Percentiles rank a stretch among this genome's conserved stretches.
Evolutionary conservation across 306 rosid genomes (phyloP).

Genomic region (Rosa lucieae): DNA sequence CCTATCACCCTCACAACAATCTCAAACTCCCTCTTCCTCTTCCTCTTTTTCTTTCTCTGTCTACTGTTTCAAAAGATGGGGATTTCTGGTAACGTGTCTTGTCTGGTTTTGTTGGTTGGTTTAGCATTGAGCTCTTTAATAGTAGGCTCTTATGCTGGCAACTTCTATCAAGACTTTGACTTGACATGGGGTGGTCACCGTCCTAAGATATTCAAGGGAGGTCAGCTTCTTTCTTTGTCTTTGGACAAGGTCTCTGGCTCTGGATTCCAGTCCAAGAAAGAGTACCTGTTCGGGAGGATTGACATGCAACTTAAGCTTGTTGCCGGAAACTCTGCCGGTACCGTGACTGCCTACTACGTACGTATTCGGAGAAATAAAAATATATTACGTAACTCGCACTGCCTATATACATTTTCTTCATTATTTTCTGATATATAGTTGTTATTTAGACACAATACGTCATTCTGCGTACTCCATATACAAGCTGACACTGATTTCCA

Average conservation of each 20-base stretch:
- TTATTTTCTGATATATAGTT: not conserved
- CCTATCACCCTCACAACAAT: conserved; percentile 33
- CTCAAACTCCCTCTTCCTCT: conserved; percentile 1
- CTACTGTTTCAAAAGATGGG: conserved; percentile 33
- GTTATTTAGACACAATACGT: too few species aligned
- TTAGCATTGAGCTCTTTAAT: conserved; percentile 37
- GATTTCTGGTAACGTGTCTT: conserved; percentile 12
- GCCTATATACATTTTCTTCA: not conserved
- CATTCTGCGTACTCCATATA: not conserved
- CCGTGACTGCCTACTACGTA: conserved; percentile 87
- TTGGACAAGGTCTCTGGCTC: conserved; percentile 77
- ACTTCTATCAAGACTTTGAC: conserved; percentile 66
- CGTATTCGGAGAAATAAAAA: not conserved
- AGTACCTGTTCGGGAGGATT: conserved; percentile 65
- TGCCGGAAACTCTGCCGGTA: conserved; percentile 86
- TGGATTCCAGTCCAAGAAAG: conserved; percentile 74
- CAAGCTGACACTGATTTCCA: too few species aligned
- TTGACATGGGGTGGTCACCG: conserved; percentile 73
- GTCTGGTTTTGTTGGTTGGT: conserved; percentile 23
- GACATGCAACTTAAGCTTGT: conserved; percentile 95
- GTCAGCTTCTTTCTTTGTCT: conserved; percentile 71
- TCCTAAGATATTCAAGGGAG: conserved; percentile 61
- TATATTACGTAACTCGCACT: not conserved
- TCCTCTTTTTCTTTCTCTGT: not conserved
- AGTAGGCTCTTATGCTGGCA: conserved; percentile 36